phyloP scores from a whole-genome alignment of 345 rosid genomes.

The Eucalyptus tenuipes region DNA sequence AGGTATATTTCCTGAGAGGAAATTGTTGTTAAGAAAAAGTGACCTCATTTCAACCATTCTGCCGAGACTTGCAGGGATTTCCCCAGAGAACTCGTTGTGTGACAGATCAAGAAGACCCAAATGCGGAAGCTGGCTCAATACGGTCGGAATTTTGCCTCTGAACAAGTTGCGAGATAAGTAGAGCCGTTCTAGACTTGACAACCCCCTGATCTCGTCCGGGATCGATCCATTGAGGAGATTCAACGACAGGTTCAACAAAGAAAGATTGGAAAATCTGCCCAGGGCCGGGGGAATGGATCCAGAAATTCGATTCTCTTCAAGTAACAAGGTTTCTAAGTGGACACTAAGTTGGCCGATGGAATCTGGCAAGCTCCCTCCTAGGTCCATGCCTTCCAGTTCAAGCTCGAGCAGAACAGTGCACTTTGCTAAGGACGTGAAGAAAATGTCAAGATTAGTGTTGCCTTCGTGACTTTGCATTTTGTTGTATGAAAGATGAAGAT shows the following conservation, averaged over 20 bases:
- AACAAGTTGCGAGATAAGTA: slow-evolving; percentile 25
- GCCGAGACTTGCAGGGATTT: slow-evolving; percentile 28
- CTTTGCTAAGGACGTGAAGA: slow-evolving; percentile 27
- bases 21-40: slow-evolving; percentile 37
- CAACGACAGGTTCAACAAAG: slow-evolving; percentile 18
- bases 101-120: slow-evolving; percentile 38
- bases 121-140: slow-evolving; percentile 9
- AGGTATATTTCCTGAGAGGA: slow-evolving; percentile 36
- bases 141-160: slow-evolving; percentile 24
- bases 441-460: slow-evolving; percentile 32
- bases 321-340: not conserved
- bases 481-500: slow-evolving; percentile 34
- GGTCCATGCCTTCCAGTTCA: slow-evolving; percentile 39
- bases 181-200: slow-evolving; percentile 23
- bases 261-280: slow-evolving; percentile 15
- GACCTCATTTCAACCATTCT: slow-evolving; percentile 4
- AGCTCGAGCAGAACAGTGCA: slow-evolving; percentile 25
- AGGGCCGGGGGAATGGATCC: slow-evolving; percentile 30
- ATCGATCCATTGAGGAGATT: slow-evolving; percentile 28
- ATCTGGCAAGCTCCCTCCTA: slow-evolving; percentile 34
- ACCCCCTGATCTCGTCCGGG: slow-evolving; percentile 6
- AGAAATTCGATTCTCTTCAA: slow-evolving; percentile 28
- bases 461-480: slow-evolving; percentile 22
- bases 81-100: slow-evolving; percentile 23
- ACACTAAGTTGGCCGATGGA: slow-evolving; percentile 14